phyloP scores from a whole-genome alignment of 306 rosid species.

The Quercus agrifolia region DNA sequence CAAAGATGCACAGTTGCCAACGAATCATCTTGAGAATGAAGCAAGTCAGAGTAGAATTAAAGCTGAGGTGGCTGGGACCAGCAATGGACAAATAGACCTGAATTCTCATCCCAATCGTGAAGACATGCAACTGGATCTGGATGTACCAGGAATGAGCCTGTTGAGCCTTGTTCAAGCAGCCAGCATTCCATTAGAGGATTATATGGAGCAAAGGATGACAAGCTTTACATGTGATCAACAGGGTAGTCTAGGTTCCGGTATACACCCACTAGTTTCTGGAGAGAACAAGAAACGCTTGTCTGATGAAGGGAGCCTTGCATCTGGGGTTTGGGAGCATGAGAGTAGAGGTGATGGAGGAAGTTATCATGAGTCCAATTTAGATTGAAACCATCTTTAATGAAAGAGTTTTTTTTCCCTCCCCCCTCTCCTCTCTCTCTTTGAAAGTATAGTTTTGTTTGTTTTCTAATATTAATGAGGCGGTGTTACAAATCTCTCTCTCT shows the following conservation, averaged over 20 bases:
- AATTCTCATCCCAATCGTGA: slow-evolving; percentile 70
- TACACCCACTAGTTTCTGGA: slow-evolving; percentile 30
- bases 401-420: not conserved
- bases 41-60: slow-evolving; percentile 30
- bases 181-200: slow-evolving; percentile 24
- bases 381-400: slow-evolving; percentile 34
- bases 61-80: slow-evolving; percentile 44
- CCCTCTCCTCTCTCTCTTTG: not conserved
- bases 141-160: slow-evolving; percentile 41
- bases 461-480: not conserved
- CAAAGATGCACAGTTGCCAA: slow-evolving; percentile 21
- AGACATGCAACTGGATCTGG: slow-evolving; percentile 45
- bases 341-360: slow-evolving; percentile 31
- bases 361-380: slow-evolving; percentile 35
- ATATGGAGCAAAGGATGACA: slow-evolving; percentile 30
- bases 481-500: not conserved
- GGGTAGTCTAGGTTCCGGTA: slow-evolving; percentile 32
- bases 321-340: slow-evolving; percentile 44
- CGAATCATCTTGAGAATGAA: slow-evolving; percentile 35
- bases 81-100: slow-evolving; percentile 72
- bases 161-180: slow-evolving; percentile 38
- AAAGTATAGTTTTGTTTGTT: slow-evolving; percentile 25
- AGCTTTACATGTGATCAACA: slow-evolving; percentile 33
- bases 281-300: slow-evolving; percentile 40
- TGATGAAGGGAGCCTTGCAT: slow-evolving; percentile 37